These are phyloP conservation scores for Pyrenopolyporus hunteri DNA, from an alignment of 495 filamentous ascomycete genomes.

Conservation along the genomic window DNA sequence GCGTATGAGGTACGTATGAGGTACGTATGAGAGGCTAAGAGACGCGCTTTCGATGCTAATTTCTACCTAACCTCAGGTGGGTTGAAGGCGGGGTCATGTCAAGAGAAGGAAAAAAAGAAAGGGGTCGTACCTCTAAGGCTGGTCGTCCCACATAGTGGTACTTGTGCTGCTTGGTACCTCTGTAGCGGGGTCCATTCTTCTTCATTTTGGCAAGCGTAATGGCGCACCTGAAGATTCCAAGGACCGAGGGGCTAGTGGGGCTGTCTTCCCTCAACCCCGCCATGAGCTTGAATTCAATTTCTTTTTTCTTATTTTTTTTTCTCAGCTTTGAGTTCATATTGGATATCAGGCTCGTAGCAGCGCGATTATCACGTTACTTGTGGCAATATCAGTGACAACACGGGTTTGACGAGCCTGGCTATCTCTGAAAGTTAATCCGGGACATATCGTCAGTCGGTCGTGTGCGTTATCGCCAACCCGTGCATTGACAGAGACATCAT, in stretches of 20 bases:
- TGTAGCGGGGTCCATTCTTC: neutral
- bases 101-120: neutral
- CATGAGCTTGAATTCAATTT: slow-evolving; percentile 26
- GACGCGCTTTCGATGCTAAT: slow-evolving; percentile 9
- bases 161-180: too few species aligned
- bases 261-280: slow-evolving; percentile 17
- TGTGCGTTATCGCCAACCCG: slow-evolving; percentile 5
- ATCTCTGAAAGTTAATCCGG: slow-evolving; percentile 1
- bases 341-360: slow-evolving; percentile 2
- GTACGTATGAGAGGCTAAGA: too few species aligned
- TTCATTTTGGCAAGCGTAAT: neutral
- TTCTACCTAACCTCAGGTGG: too few species aligned
- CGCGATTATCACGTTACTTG: slow-evolving; percentile 23
- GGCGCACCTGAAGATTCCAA: neutral
- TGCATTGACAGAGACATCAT: too few species aligned
- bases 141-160: too few species aligned
- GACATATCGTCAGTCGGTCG: slow-evolving; percentile 13
- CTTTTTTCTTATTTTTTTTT: slow-evolving; percentile 21
- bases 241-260: slow-evolving; percentile 25
- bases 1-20: slow-evolving; percentile 11
- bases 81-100: neutral
- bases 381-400: slow-evolving; percentile 7
- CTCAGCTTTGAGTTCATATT: slow-evolving; percentile 7
- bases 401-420: neutral
- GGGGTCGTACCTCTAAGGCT: too few species aligned